Conservation (phyloP, 2,329 filamentous ascomycete genomes). For the Aspergillus alliaceus region DNA sequence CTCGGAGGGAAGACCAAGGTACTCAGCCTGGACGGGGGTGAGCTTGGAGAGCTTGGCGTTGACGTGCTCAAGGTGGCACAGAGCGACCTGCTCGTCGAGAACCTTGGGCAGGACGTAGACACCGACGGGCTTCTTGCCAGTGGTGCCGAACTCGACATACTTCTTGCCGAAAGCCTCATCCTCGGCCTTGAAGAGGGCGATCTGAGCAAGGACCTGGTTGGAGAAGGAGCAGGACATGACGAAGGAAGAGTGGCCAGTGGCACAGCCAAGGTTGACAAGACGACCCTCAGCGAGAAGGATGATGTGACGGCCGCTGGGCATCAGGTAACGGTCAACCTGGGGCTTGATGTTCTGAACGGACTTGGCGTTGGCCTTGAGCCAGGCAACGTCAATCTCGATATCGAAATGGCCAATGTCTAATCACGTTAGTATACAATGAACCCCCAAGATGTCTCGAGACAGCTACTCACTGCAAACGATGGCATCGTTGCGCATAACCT, state of each 20-base stretch:
- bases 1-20: slow-evolving; percentile 80
- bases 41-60: slow-evolving; percentile 92
- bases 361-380: slow-evolving; percentile 95
- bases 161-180: slow-evolving; percentile 87
- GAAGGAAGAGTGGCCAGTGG: slow-evolving; percentile 98
- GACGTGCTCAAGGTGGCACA: slow-evolving; percentile 88
- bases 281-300: slow-evolving; percentile 98
- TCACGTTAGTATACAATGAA: neutral
- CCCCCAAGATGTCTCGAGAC: neutral
- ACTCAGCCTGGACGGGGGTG: slow-evolving; percentile 84
- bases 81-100: slow-evolving; percentile 96
- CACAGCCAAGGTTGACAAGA: slow-evolving; percentile 98
- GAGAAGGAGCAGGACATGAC: slow-evolving; percentile 99
- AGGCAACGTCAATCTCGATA: slow-evolving; percentile 99
- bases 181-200: slow-evolving; percentile 92
- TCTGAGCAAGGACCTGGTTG: slow-evolving; percentile 99
- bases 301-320: slow-evolving; percentile 92
- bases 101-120: slow-evolving; percentile 99
- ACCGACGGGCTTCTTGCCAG: slow-evolving; percentile 82
- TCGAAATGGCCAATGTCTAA: slow-evolving; percentile 99
- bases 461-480: slow-evolving; percentile 85
- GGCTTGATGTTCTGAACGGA: slow-evolving; percentile 99
- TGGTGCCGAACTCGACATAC: slow-evolving; percentile 94
- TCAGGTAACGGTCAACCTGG: slow-evolving; percentile 96
- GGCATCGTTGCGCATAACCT: slow-evolving; percentile 93